Conservation (phyloP, 768 basidiomycete species). For the Lentinula sp. region DNA sequence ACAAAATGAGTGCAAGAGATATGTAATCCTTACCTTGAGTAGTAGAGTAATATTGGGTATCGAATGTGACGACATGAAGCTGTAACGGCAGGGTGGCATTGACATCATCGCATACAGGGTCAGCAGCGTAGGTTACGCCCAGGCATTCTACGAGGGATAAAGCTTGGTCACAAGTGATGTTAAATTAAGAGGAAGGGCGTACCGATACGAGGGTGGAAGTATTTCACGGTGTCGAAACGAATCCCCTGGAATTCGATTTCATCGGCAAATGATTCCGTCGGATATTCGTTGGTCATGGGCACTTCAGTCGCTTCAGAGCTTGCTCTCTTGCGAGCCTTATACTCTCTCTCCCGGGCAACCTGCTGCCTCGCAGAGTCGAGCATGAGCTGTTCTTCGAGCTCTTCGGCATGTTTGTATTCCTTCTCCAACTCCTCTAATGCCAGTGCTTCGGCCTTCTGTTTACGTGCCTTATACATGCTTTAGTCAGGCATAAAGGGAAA, state of each 20-base stretch:
- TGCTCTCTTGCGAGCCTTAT: conserved; percentile 50
- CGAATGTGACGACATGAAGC: conserved; percentile 60
- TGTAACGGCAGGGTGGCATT: conserved; percentile 56
- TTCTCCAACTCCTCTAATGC: conserved; percentile 45
- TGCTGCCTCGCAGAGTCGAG: conserved; percentile 59
- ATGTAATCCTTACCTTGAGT: conserved; percentile 42
- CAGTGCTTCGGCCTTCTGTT: conserved; percentile 50
- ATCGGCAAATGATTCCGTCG: conserved; percentile 54
- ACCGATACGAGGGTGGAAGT: conserved; percentile 73
- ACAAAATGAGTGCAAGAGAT: background rate
- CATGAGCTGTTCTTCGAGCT: conserved; percentile 60
- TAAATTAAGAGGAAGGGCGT: conserved; percentile 6
- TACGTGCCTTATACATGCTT: conserved; percentile 34
- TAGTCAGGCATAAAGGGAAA: background rate
- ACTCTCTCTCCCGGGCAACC: conserved; percentile 45
- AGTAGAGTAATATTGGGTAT: conserved; percentile 61
- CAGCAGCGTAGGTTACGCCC: conserved; percentile 65
- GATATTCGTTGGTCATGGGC: conserved; percentile 41
- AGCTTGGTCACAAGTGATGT: background rate
- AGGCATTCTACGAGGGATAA: conserved; percentile 41
- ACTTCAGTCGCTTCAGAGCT: conserved; percentile 69
- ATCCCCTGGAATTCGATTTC: conserved; percentile 57
- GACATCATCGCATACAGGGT: conserved; percentile 67
- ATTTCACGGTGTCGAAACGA: conserved; percentile 56
- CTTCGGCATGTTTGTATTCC: conserved; percentile 46